These are phyloP conservation scores for Mortierella sp. DNA, from an alignment of 371 early-diverging fungal genomes.

Conservation along the genomic window DNA sequence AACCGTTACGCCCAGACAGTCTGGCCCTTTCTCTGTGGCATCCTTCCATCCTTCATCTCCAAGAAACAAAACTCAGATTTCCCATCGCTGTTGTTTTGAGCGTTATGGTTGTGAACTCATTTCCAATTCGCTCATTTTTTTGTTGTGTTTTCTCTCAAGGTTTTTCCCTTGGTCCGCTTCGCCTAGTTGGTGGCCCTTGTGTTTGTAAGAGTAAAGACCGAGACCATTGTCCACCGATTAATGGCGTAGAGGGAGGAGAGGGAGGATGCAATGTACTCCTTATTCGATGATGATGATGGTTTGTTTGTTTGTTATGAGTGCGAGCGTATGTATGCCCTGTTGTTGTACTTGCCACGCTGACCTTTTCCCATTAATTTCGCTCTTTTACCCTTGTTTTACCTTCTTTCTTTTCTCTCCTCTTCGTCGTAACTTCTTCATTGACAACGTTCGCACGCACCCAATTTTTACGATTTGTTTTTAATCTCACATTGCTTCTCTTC, in stretches of 20 bases:
- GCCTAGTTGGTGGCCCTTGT: constrained; percentile 3
- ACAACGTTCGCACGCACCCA: background rate
- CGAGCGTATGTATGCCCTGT: background rate
- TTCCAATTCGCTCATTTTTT: too few species aligned
- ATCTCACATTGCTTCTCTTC: background rate
- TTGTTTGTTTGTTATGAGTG: background rate
- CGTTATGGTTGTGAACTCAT: too few species aligned
- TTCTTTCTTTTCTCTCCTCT: background rate
- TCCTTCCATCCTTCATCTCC: background rate
- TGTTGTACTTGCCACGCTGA: background rate
- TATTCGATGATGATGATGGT: background rate
- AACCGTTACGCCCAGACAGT: background rate
- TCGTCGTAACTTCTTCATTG: background rate
- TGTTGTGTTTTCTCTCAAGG: background rate
- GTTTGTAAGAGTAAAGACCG: background rate
- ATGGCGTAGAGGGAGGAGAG: background rate
- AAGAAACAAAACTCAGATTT: background rate
- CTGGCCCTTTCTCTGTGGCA: background rate
- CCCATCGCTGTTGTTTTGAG: background rate
- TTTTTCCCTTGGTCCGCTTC: background rate
- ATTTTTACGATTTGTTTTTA: background rate
- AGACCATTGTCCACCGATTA: background rate
- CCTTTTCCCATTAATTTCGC: background rate
- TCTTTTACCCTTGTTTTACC: background rate
- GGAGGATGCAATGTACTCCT: too few species aligned